Base-by-base conservation (phyloP, 352 stramenopile species). In the Phytophthora nicotianae region DNA sequence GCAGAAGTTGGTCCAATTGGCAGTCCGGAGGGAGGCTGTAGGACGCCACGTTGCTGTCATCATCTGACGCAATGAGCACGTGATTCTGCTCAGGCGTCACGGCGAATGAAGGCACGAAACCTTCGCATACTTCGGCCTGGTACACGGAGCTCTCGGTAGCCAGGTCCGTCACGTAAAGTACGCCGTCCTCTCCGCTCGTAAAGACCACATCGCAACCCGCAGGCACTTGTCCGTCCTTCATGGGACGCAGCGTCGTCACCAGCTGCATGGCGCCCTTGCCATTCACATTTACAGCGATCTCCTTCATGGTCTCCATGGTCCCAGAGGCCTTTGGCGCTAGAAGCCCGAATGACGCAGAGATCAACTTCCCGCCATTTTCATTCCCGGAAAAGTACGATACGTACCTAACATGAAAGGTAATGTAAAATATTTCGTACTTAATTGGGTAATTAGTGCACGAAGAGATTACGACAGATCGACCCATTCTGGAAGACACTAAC, bases 151-250 rank as follows among this genome's bases (percentile, higher is more conserved):
- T 62, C 55, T 92, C 77, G 2, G 77, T 78, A 10, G 57, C 51
- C 32, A 93, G 50, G 59, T 95, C 81, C 11, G 86, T 89, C 32
- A 93, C 74, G 68, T 79, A 88, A 57, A 95, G 62, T n/a, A 90
- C 73, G 56, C 86, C 86, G 52, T 95, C 86, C 57, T 95, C 86
- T 48, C 86, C 84, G 49, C 72, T 90, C 2, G 86, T 93, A 58
- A 86, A 73, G 33, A 87, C 78, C 41, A 93, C 72, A 53, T 93
- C 84, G 47, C 79, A 67, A 41, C 67, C 70, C 5, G 56, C 53
- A 29, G 68, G 60, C 5, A 76, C 47, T 19, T 68, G 35, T 0
- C 58, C 61, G 56, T 79, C 73, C 17, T 74, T 68, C 38, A 88
- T 62, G 2, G 79, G 57, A 16, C 45, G 58, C 8, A 50, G 35